These are phyloP conservation scores for Dipteronia dyeriana DNA, from an alignment of 345 rosid species.

Conservation along the genomic window DNA sequence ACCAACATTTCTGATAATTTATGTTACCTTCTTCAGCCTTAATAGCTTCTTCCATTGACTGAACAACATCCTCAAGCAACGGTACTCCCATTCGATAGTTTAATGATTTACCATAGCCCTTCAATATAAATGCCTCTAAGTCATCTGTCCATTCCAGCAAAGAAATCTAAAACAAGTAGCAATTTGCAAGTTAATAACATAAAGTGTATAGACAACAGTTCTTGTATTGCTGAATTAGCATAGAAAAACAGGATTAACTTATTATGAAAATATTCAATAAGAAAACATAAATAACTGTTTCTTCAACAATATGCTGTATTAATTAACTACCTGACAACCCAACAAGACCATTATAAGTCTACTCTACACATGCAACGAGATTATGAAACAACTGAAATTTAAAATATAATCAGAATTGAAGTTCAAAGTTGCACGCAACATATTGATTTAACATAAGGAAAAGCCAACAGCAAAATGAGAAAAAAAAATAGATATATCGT, in stretches of 20 bases:
- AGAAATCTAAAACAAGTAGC: conserved; percentile 52
- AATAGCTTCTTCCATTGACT: conserved; percentile 89
- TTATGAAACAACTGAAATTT: background rate
- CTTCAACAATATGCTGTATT: background rate
- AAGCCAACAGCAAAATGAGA: background rate
- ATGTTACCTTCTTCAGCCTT: conserved; percentile 70
- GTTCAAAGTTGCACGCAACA: background rate
- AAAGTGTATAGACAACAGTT: background rate
- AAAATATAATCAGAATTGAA: background rate
- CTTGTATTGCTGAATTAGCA: background rate
- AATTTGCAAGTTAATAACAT: conserved; percentile 23
- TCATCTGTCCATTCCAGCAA: conserved; percentile 98
- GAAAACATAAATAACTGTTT: background rate
- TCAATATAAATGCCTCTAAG: conserved; percentile 71
- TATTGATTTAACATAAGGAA: background rate
- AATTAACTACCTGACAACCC: too few species aligned
- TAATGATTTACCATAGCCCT: conserved; percentile 83
- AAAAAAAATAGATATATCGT: background rate
- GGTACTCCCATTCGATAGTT: conserved; percentile 94
- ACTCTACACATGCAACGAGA: background rate
- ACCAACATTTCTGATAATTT: conserved; percentile 4
- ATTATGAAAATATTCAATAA: background rate
- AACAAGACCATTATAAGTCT: too few species aligned
- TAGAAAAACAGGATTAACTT: background rate
- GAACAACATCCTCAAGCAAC: conserved; percentile 76